Percentiles rank a stretch among this genome's conserved stretches.
Evolutionary conservation across 1,139 yeast species (phyloP).

Genomic region (Geotrichum reessii): DNA sequence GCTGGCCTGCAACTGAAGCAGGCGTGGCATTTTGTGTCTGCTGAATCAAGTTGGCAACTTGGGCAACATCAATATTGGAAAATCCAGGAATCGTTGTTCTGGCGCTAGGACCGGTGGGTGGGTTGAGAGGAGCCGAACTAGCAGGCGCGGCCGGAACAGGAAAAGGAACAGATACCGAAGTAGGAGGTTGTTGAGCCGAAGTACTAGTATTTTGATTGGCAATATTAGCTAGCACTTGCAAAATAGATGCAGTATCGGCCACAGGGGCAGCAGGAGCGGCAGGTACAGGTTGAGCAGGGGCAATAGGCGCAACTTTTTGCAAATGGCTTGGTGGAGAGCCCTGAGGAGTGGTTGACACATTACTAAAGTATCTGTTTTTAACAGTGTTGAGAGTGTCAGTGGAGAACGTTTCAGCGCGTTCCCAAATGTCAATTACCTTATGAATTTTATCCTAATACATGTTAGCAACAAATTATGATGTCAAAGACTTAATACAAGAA

Average conservation of each 20-base stretch:
- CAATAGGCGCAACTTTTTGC: slow-evolving; percentile 34
- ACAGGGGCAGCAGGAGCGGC: slow-evolving; percentile 21
- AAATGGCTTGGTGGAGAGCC: slow-evolving; percentile 29
- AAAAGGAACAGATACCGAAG: background rate
- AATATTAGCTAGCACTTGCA: slow-evolving; percentile 38
- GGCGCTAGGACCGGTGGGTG: slow-evolving; percentile 27
- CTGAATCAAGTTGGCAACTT: slow-evolving; percentile 19
- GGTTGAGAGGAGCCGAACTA: slow-evolving; percentile 25
- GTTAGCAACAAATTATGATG: slow-evolving; percentile 17
- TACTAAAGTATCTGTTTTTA: slow-evolving; percentile 50
- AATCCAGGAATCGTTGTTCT: slow-evolving; percentile 4
- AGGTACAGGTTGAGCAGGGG: slow-evolving; percentile 21
- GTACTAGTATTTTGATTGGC: slow-evolving; percentile 33
- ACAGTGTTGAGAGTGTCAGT: slow-evolving; percentile 50
- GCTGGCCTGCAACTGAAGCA: slow-evolving; percentile 19
- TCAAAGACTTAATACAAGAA: slow-evolving; percentile 38
- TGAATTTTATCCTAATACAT: slow-evolving; percentile 56
- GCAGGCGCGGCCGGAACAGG: slow-evolving; percentile 24
- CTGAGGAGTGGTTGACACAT: slow-evolving; percentile 46
- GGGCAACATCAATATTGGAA: slow-evolving; percentile 16
- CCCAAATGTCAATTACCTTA: slow-evolving; percentile 90
- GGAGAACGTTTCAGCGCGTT: slow-evolving; percentile 71
- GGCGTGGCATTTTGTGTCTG: slow-evolving; percentile 12
- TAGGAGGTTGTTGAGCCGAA: slow-evolving; percentile 1
- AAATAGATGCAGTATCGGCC: slow-evolving; percentile 38